Base-by-base conservation (phyloP, 176 grass and related monocot genomes). In the Carex parvula region DNA sequence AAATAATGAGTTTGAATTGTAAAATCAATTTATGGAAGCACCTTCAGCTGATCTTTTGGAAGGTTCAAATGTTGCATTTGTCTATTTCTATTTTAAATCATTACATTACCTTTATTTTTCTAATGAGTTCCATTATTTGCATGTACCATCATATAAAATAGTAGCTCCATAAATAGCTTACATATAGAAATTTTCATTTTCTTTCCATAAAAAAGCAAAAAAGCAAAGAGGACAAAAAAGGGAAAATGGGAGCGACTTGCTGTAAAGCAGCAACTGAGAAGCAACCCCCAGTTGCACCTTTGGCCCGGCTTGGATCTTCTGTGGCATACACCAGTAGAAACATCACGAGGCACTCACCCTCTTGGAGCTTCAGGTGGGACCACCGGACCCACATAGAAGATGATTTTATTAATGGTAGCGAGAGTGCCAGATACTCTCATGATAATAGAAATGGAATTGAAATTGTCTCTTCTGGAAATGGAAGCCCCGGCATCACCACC, bases 351-450 rank as follows among this genome's bases (percentile, higher is more conserved):
- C 84, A 89, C 65, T 94, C 92, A 0, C 92, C 89, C 20, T 87
- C 92, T 26, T 94, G 92, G 92, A 91, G 89, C 72, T 94, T 94
- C 82, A 85, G 87, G 48, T 91, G 89, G 87, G 89, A 91, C 87
- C 86, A 91, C 70, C 84, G 89, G 37, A 94, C 87, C 64, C 89
- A 94, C 82, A 94, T 91, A 87, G 87, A 88, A 80, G 92, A 91
- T 75, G 79, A 81, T 37, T 33, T 80, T 61, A 48, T 85, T 42
- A 76, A 79, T 59, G 55, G 55, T 53, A 35, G 70, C 58, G 80
- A 77, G 10, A 35, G 30, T 79, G 53, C 79, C 50, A 59, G 85
- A 46, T 69, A 85, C 65, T 86, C 70, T 76, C 46, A 78, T 30
- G 48, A 78, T 56, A 55, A 80, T 26, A 80, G 54, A n/a, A 59